A percentile compares a stretch with the other conserved stretches of the same genome.
phyloP scores from a whole-genome alignment of 164 flowering plant genomes.

The Euptelea pleiosperma region DNA sequence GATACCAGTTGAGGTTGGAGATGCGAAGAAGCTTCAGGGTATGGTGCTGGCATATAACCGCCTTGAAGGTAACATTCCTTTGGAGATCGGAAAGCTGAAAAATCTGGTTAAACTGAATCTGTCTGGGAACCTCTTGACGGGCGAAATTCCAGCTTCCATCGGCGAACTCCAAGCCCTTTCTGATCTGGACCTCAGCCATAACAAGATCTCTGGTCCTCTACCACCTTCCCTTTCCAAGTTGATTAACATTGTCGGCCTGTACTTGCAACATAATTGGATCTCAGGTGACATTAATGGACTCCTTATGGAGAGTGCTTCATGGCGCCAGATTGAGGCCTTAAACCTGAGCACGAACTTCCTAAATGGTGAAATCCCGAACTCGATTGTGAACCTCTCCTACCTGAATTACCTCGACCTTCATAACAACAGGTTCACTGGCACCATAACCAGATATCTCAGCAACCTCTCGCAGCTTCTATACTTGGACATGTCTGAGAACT shows the following conservation, averaged over 20 bases:
- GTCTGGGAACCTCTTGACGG: conserved; percentile 10
- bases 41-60: conserved; percentile 10
- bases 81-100: conserved; percentile 15
- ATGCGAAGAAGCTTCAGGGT: conserved; percentile 14
- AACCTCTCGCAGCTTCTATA: conserved; percentile 17
- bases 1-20: conserved; percentile 11
- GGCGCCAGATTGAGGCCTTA: conserved; percentile 13
- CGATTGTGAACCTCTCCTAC: conserved; percentile 9
- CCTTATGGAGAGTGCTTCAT: conserved; percentile 6
- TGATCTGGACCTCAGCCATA: conserved; percentile 17
- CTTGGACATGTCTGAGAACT: conserved; percentile 16
- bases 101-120: conserved; percentile 15
- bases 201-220: conserved; percentile 10
- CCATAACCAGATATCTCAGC: conserved; percentile 6
- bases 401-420: conserved; percentile 16
- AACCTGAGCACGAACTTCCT: conserved; percentile 13
- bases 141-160: conserved; percentile 13
- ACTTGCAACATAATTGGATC: conserved; percentile 14
- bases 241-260: conserved; percentile 11
- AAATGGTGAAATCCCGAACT: conserved; percentile 14
- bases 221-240: conserved; percentile 12
- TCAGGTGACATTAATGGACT: conserved; percentile 12
- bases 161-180: conserved; percentile 16
- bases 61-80: conserved; percentile 14
- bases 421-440: conserved; percentile 12